Evolutionary conservation across 352 stramenopile genomes (phyloP).

Genomic region (Halophytophthora batemanensis): DNA sequence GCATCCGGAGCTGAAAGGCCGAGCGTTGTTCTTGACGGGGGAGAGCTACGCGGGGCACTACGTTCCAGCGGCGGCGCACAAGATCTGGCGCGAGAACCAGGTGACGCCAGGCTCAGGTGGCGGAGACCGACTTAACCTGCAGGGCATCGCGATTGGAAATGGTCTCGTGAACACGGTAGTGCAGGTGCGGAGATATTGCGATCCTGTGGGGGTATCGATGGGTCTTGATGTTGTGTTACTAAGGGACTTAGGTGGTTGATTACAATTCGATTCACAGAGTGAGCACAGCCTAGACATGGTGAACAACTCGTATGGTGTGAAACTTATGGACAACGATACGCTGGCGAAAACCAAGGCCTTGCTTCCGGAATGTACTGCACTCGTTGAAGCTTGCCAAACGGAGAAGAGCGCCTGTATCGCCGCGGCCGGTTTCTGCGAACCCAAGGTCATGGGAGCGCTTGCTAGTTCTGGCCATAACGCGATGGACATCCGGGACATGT

Average conservation of each 20-base stretch:
- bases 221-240: conserved; percentile 1
- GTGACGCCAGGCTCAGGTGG: no score
- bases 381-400: conserved; percentile 23
- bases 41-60: conserved; percentile 65
- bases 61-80: conserved; percentile 41
- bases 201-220: not conserved
- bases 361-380: conserved; percentile 24
- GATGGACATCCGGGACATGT: conserved; percentile 53
- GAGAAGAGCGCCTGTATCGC: conserved; percentile 25
- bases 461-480: conserved; percentile 29
- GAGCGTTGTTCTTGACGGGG: conserved; percentile 45
- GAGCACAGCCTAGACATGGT: conserved; percentile 48
- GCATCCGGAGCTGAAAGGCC: conserved; percentile 44
- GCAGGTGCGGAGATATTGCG: conserved; percentile 19
- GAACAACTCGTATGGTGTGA: conserved; percentile 57
- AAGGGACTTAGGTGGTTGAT: not conserved
- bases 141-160: conserved; percentile 61
- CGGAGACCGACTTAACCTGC: conserved; percentile 31
- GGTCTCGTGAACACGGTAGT: conserved; percentile 36
- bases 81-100: conserved; percentile 44
- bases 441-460: conserved; percentile 19
- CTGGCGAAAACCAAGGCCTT: conserved; percentile 20
- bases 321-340: conserved; percentile 31
- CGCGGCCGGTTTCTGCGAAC: conserved; percentile 19
- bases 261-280: conserved; percentile 4